These are phyloP conservation scores for Decorospora gaudefroyi DNA, from an alignment of 2,329 filamentous ascomycete genomes.

Conservation along the genomic window DNA sequence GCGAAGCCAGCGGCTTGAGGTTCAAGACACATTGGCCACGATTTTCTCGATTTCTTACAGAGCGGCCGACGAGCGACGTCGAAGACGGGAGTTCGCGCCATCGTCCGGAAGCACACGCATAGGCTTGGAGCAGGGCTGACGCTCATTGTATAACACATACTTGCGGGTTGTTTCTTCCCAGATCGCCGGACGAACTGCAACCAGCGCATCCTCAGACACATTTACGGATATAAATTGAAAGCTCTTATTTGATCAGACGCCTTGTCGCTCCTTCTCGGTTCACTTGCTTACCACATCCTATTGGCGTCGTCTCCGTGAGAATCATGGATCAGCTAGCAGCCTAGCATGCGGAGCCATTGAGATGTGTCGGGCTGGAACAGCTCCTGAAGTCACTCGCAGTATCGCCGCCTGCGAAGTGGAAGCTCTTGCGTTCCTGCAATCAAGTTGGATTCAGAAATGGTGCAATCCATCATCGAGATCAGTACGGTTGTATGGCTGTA, in stretches of 20 bases:
- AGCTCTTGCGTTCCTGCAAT: too few species aligned
- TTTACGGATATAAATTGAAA: constrained; percentile 36
- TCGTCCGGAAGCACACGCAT: constrained; percentile 10
- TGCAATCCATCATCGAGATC: too few species aligned
- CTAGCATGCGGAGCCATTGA: too few species aligned
- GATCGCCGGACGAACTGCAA: constrained; percentile 25
- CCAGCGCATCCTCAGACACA: constrained; percentile 26
- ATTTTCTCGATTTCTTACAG: constrained; percentile 12
- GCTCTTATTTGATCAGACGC: constrained; percentile 16
- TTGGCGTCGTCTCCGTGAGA: not conserved
- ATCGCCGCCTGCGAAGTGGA: too few species aligned
- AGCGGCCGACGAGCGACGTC: constrained; percentile 8
- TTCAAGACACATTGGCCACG: not conserved
- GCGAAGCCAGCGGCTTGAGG: constrained; percentile 38
- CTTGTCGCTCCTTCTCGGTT: constrained; percentile 5
- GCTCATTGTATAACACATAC: constrained; percentile 33
- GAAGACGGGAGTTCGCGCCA: constrained; percentile 9
- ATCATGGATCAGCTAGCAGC: not conserved
- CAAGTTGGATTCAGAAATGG: too few species aligned
- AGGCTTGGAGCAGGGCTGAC: constrained; percentile 20
- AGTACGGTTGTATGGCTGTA: too few species aligned
- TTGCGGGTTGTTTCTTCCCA: constrained; percentile 29
- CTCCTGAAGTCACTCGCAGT: not conserved
- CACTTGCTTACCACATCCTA: constrained; percentile 1
- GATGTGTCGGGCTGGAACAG: too few species aligned